Evolutionary conservation across 1,284 basidiomycete genomes (phyloP).

Genomic region (Fistulinella staudtii): DNA sequence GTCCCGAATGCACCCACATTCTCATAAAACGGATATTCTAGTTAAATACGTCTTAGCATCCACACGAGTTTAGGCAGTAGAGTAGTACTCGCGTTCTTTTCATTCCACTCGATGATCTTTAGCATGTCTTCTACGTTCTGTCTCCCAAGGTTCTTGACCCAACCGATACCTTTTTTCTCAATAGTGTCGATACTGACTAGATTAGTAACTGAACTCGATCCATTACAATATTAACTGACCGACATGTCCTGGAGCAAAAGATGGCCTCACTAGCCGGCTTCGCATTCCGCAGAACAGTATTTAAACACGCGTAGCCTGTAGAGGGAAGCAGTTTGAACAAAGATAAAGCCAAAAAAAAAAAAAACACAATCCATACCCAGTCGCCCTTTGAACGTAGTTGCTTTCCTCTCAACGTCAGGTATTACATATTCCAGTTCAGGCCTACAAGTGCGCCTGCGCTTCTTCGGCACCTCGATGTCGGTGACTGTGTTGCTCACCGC

Average conservation of each 20-base stretch:
- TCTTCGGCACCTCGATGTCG: conserved; percentile 27
- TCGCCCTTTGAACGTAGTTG: conserved; percentile 70
- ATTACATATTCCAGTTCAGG: conserved; percentile 68
- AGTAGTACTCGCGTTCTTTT: conserved; percentile 52
- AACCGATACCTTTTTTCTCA: conserved; percentile 76
- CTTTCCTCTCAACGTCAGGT: conserved; percentile 58
- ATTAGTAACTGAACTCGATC: background rate
- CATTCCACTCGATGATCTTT: conserved; percentile 82
- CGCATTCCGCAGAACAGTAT: conserved; percentile 72
- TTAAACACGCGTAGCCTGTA: conserved; percentile 75
- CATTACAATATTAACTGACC: conserved; percentile 31
- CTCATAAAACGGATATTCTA: conserved; percentile 75
- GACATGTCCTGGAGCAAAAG: conserved; percentile 74
- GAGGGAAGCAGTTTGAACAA: background rate
- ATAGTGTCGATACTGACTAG: conserved; percentile 65
- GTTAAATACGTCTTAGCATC: background rate
- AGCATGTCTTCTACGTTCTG: conserved; percentile 73
- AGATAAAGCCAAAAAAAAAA: conserved; percentile 1
- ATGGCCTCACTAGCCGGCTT: conserved; percentile 59
- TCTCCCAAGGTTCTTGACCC: conserved; percentile 73
- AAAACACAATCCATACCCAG: conserved; percentile 41
- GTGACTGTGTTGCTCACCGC: no score
- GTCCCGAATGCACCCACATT: conserved; percentile 35
- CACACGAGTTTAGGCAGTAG: background rate
- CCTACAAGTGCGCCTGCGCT: conserved; percentile 42